These are phyloP conservation scores for Aaosphaeria pasadenensis DNA, from an alignment of 2,329 filamentous ascomycete species.

Conservation along the genomic window DNA sequence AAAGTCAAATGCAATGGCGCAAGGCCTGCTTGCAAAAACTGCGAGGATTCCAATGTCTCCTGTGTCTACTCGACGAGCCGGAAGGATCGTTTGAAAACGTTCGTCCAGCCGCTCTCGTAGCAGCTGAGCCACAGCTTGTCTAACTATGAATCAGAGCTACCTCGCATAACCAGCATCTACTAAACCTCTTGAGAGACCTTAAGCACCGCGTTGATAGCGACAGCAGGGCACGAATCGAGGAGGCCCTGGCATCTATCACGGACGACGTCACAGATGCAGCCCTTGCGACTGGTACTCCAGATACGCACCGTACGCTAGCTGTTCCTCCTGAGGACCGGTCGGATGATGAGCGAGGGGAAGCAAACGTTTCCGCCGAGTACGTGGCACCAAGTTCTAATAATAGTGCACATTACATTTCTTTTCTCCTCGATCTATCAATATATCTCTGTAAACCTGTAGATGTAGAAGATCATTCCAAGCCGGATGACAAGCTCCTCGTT, in stretches of 20 bases:
- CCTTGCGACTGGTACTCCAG: constrained; percentile 7
- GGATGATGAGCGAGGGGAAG: constrained; percentile 12
- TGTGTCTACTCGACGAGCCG: constrained; percentile 35
- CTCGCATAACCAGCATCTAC: constrained; percentile 26
- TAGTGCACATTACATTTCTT: too few species aligned
- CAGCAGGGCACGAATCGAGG: constrained; percentile 15
- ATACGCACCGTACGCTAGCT: constrained; percentile 4
- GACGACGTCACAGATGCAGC: constrained; percentile 4
- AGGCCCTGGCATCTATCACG: background rate
- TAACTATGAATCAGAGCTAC: constrained; percentile 14
- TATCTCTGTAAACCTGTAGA: background rate
- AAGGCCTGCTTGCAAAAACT: constrained; percentile 26
- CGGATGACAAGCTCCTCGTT: background rate
- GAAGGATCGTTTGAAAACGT: constrained; percentile 35
- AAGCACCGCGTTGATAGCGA: constrained; percentile 7
- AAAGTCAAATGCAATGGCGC: constrained; percentile 26
- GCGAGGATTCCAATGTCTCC: constrained; percentile 17
- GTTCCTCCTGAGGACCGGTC: too few species aligned
- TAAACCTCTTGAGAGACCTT: constrained; percentile 21
- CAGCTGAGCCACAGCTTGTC: too few species aligned
- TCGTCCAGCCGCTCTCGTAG: constrained; percentile 4
- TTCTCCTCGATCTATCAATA: background rate
- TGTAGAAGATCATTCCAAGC: too few species aligned
- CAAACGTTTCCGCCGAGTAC: constrained; percentile 15
- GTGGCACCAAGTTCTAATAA: too few species aligned